Base-by-base conservation (phyloP, 202 grass and related monocot genomes). In the Hordeum pubiflorum region DNA sequence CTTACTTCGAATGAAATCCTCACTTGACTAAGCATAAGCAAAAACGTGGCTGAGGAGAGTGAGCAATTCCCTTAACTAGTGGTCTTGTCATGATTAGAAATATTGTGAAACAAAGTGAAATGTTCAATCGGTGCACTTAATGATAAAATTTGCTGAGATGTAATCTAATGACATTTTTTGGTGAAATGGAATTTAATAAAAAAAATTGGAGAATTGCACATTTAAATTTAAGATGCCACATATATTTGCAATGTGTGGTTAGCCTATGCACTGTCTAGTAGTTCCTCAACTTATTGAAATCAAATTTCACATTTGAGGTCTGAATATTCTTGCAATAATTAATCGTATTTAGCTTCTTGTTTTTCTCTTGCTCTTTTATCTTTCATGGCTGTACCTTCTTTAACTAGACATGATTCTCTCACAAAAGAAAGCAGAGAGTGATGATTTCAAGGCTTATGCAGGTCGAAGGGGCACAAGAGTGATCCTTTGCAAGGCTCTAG, bases 391-490 rank as follows among this genome's bases (percentile, higher is more conserved):
- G 17, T 39, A 59, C 72, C 7, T 58, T 23, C 24, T 20, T 76
- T 48, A 56, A 57, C 8, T 20, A 64, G 17, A 64, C 18, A 63
- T 33, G 6, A 48, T 63, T 64, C 38, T 41, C 9, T 77, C 5
- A 6, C 24, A 31, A 10, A 57, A 27, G 4, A 18, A 43, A 4
- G 22, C 21, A 2, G 3, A 1, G 26, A 33, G 75, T 78, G 41
- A 32, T 78, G 24, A 48, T 76, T 65, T 80, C 68, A 76, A 15
- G n/a, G 40, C 38, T 52, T 67, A 58, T 54, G 20, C 67, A 98
- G 95, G 77, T 93, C 87, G 27, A 98, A 95, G 82, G 87, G 78
- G 36, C 88, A 93, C 39, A 72, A 86, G 9, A 81, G 59, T 62
- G 92, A 93, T 87, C 56, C 70, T 41, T 82, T 86, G 69, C 85